Base-by-base conservation (phyloP, 139 green algal species). In the Chlamydomonas eustigma region DNA sequence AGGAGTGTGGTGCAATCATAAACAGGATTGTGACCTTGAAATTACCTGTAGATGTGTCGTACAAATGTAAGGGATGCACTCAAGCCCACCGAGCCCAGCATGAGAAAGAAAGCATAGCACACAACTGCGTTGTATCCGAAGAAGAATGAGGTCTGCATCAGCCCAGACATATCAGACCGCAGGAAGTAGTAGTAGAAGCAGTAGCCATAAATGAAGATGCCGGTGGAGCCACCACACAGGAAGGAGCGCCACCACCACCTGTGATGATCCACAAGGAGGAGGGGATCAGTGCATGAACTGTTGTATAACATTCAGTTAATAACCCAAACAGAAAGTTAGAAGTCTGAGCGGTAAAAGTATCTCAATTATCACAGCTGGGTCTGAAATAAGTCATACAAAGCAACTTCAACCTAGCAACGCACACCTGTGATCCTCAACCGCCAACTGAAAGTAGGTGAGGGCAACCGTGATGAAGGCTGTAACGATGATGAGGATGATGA, bases 141-240 rank as follows among this genome's bases (percentile, higher is more conserved):
- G 85, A 90, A 95, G 78, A 93, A 95, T 52, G 70, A 86, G 0
- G 87, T 91, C 82, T 94, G 88, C 88, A 95, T 91, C 64, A 95
- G 85, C 22, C 91, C 93, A 50, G 65, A 84, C 93, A 97, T 97
- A 81, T 97, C 88, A 2, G 79, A 92, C 24, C 91, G 87, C 3
- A 87, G 85, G 5, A 89, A 88, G 86, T 95, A 98, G 78, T 98
- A 99, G 89, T 98, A 99, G 82, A 98, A 95, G 82, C 89, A 97
- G 89, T 99, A 99, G 6, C 78, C 94, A 80, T 91, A 96, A 36
- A 99, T 88, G 80, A 98, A 99, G 31, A 98, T 44, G 6, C 91
- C 93, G 5, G 96, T 99, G 64, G 89, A 95, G 63, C 95, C 96
- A n/a, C 96, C 96, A 84, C 93, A 98, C 75, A 98, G 76, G 72